Evolutionary conservation across 768 basidiomycete genomes (phyloP), one percentile per base, ranked within the genome.

Genomic region (Cubamyces lactineus): DNA sequence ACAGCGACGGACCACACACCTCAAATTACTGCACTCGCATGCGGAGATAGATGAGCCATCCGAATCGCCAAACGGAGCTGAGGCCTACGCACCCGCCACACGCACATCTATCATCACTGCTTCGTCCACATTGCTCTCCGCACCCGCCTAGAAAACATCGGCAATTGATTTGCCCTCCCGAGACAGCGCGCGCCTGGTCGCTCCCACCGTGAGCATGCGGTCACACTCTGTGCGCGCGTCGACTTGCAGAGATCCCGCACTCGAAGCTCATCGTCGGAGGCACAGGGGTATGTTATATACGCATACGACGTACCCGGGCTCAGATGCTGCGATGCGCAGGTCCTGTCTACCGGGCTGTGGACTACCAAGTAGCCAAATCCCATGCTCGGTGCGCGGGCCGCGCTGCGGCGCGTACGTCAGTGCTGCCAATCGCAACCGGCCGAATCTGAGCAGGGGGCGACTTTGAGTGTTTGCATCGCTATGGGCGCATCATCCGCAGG

Each of bases 401-500:
- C 30, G 30, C 24, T 28, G 54, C 54, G 30, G 43, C 54, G 54
- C 28, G 34, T 30, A 48, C 43, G 46, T 48, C 56, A 57, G 30
- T 34, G 38, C 34, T 34, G 34, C 34, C 34, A 34, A 40, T 24
- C 38, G 51, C 19, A 39, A 21, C 34, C 51, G 51, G 51, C 19
- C 11, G 19, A 23, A 53, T 53, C 51, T 53, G 19, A 40, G 38
- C 11, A 21, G 38, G 51, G 34, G 38, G 54, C 46, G 46, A 47
- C 45, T 56, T 56, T 56, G 55, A 50, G 49, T 59, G 48, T 59
- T 45, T 51, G 58, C 59, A 61, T 61, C 59, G 52, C 45, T 40
- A 30, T 48, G 59, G 59, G 59, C 59, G 59, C 59, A 61, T 61
- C 59, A 61, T 41, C 26, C 59, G 59, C 59, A 61, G 59, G 38